Base-by-base conservation (phyloP, 495 filamentous ascomycete genomes). In the Aspergillus taichungensis region DNA sequence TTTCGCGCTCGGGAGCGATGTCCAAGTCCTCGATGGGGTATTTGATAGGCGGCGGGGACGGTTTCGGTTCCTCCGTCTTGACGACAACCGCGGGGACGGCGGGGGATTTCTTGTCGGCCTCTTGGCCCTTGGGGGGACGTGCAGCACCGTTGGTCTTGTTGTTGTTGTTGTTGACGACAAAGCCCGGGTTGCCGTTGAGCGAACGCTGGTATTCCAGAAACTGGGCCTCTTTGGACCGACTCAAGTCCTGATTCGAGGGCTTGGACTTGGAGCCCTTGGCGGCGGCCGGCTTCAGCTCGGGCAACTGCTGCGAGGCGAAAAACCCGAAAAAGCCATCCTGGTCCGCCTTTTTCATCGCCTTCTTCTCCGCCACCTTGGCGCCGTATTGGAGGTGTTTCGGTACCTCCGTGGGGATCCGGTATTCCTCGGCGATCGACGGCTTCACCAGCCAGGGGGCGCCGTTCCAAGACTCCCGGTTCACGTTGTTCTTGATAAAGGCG, bases 401-500 rank as follows among this genome's bases (percentile, higher is more conserved):
- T 30, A 99, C 77, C 44, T 84, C 80, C 7, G 79, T 89, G 41
- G 83, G 78, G 52, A 99, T 94, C 46, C 84, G 84, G 54, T 89
- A 94, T 50, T 82, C 73, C 29, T 81, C 79, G 1, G 94, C 94
- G 37, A 95, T 79, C 39, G 85, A 78, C 13, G 83, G 75, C 65
- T 95, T 97, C 13, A 97, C 90, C 31, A 94, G 61, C 92, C 92
- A 99, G 8, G 94, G 94, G 0, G 92, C 92, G 5, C 91, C 90
- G 35, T 77, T 86, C 91, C 91, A 97, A 0, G 89, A 76, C 54
- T 97, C 94, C 46, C 90, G 74, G 9, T 83, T 87, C 10, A 95
- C 84, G 6, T 88, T 92, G 65, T 94, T 90, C 57, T 95, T 95
- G 46, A 99, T 87, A 49, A 96, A 97, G 3, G 88, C 85, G 28